phyloP scores from a whole-genome alignment of 2,329 filamentous ascomycete genomes.

The Colletotrichum costaricense region DNA sequence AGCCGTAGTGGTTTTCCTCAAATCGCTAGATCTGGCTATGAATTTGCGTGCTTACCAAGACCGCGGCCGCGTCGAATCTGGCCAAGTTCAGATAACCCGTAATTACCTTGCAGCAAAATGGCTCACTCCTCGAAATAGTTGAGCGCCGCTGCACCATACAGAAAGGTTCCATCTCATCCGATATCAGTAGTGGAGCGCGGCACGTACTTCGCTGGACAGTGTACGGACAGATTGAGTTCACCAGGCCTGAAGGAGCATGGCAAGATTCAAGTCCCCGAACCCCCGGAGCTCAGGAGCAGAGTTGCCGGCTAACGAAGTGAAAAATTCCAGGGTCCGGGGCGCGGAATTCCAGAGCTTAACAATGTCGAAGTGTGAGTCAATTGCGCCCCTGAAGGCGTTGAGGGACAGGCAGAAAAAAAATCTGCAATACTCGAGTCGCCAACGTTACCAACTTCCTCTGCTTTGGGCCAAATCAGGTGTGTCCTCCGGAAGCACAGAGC shows the following conservation, averaged over 20 bases:
- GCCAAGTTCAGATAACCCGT: neutral
- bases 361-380: neutral
- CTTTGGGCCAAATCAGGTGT: conserved; percentile 15
- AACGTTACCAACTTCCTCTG: neutral
- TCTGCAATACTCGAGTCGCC: neutral
- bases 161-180: conserved; percentile 3
- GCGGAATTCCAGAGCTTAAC: neutral
- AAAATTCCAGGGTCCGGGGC: neutral
- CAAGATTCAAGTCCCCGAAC: neutral
- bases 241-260: neutral
- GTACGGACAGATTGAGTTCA: conserved; percentile 5
- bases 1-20: neutral
- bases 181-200: neutral
- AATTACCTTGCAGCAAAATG: conserved; percentile 16
- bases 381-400: conserved; percentile 1
- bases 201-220: conserved; percentile 1
- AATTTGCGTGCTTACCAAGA: neutral
- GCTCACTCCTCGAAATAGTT: neutral
- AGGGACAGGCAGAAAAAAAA: neutral
- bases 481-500: conserved; percentile 24
- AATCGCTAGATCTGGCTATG: neutral
- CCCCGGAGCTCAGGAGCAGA: neutral
- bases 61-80: conserved; percentile 5
- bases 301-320: neutral
- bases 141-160: neutral